Base-by-base conservation (phyloP, 2,329 filamentous ascomycete genomes). In the Acephala macrosclerotiorum region DNA sequence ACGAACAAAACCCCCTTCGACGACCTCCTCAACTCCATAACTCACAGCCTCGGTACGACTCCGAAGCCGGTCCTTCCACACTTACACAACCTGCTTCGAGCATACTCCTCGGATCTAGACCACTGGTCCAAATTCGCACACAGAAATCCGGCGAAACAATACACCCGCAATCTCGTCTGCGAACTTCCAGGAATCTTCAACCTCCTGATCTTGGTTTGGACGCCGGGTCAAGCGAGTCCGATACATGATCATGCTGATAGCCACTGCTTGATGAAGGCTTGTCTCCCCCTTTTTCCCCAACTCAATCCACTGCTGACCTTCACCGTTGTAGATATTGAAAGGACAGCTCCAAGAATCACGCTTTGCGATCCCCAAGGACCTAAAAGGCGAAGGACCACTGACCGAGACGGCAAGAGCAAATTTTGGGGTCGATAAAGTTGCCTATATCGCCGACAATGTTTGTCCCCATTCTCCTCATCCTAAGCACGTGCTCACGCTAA, bases 181-280 rank as follows among this genome's bases (percentile, higher is more conserved):
- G 90, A 94, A 75, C 92, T 93, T 1, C 97, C 97, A 70, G 93
- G 88, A 6, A 81, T 85, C 65, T 83, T 82, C 74, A 85, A 85
- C 70, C 70, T 85, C 67, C 86, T 97, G 68, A 87, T 97, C 57
- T 87, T 97, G 47, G 94, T 97, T 45, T 97, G 94, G 94, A 90
- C 89, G 18, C 94, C 94, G 0, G 91, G 91, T 60, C 93, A 93
- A 79, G 87, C 87, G 42, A 95, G 91, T 73, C 90, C 91, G 12
- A 93, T 97, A 75, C 94, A 97, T 76, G 94, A 97, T 77, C 91
- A 93, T 78, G 90, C 90, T 75, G 92, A 95, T 68, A 92, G 94
- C 45, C 94, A 97, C 77, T 97, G 94, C 79, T 83, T 97, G 72
- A 97, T 97, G 94, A 97, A 92, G 83, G 89, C 97, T 69, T 84